Evolutionary conservation across 2,329 filamentous ascomycete genomes (phyloP).

Genomic region (Keithomyces neogunnii): DNA sequence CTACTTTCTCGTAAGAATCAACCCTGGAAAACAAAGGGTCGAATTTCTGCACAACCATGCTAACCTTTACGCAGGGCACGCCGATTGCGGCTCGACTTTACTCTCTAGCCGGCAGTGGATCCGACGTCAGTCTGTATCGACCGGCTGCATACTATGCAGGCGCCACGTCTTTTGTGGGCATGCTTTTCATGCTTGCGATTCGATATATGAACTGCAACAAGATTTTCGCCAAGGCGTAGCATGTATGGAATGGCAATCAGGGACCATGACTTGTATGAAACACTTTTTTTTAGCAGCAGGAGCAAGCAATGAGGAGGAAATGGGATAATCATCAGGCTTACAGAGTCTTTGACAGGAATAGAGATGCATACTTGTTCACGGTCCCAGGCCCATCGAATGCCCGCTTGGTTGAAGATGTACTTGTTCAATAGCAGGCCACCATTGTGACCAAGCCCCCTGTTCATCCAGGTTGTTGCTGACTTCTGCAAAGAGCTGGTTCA

Average conservation of each 20-base stretch:
- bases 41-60: neutral
- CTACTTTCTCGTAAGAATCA: conserved; percentile 14
- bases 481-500: conserved; percentile 16
- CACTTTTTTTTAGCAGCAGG: neutral
- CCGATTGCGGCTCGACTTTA: conserved; percentile 19
- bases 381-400: neutral
- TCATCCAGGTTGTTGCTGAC: conserved; percentile 18
- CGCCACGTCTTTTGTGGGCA: conserved; percentile 14
- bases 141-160: conserved; percentile 20
- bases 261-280: neutral
- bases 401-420: conserved; percentile 9
- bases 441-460: conserved; percentile 18
- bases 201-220: conserved; percentile 5
- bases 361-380: neutral
- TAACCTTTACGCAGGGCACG: conserved; percentile 14
- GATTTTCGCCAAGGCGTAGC: conserved; percentile 4
- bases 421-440: conserved; percentile 17
- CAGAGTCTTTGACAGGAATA: neutral
- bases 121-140: conserved; percentile 12
- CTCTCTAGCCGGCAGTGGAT: conserved; percentile 11
- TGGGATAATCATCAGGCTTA: neutral
- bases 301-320: neutral
- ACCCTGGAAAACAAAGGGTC: neutral
- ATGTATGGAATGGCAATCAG: neutral
- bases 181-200: conserved; percentile 9